Evolutionary conservation across 441 rosid genomes (phyloP), one percentile per base, ranked within the genome.

Genomic region (Sinapis alba): DNA sequence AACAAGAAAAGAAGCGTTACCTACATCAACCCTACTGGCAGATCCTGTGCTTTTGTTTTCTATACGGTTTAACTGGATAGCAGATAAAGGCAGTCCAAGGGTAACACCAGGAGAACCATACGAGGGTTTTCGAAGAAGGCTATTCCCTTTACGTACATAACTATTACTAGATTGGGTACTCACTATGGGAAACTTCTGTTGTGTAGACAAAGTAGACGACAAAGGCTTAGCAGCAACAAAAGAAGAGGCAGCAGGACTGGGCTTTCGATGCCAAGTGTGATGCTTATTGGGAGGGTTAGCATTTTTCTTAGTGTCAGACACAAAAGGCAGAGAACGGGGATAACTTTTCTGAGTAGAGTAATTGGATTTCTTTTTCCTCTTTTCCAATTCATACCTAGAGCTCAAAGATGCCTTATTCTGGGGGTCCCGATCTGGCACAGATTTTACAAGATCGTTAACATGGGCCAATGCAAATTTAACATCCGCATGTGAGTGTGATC

Each of bases 131-230:
- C 98, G 88, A 64, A 93, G 94, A 83, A 96, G 94, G 79, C 97
- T 93, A 81, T 90, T 96, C 72, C 98, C 97, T 85, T 96, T 96
- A 57, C 97, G 96, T 78, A 96, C 76, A 68, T 96, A 96, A 62
- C 87, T 83, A 74, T 68, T 65, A 53, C 68, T 85, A 62, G 64
- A 67, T 71, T 77, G 75, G 30, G 82, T 68, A 30, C 69, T 74
- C 62, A 73, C 84, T 61, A 72, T 82, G 2, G 86, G 78, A 53
- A 79, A 30, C 68, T 79, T 90, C 74, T 69, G 79, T 74, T 73
- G 88, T n/a, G 77, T 64, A 80, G 85, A 79, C 80, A 79, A 69
- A 70, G 68, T 65, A 32, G 71, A 77, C 30, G 76, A 68, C 62
- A 78, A 69, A 77, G 86, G 81, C 77, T 86, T 87, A 71, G 73